Evolutionary conservation across 2,329 filamentous ascomycete genomes (phyloP).

Genomic region (Metarhizium album): DNA sequence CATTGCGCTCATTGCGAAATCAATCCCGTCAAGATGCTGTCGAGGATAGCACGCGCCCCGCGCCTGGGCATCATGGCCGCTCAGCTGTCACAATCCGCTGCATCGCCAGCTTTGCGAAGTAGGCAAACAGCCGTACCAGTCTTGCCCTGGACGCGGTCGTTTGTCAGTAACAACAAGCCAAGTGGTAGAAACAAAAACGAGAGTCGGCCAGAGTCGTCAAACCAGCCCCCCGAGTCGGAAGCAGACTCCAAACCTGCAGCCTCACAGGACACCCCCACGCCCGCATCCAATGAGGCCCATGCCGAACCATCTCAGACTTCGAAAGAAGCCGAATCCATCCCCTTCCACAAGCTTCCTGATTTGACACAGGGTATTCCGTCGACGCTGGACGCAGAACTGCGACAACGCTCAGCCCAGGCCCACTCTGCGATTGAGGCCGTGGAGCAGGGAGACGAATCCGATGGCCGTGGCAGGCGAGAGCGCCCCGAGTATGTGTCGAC

Average conservation of each 20-base stretch:
- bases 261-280: background rate
- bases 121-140: conserved; percentile 12
- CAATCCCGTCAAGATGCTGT: conserved; percentile 27
- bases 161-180: conserved; percentile 13
- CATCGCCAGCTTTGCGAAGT: conserved; percentile 15
- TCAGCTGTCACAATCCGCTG: conserved; percentile 16
- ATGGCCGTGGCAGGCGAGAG: conserved; percentile 28
- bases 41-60: conserved; percentile 22
- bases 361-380: conserved; percentile 92
- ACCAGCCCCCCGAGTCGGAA: background rate
- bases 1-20: background rate
- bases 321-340: conserved; percentile 31
- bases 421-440: conserved; percentile 23
- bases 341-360: conserved; percentile 68
- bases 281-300: background rate
- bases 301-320: conserved; percentile 10
- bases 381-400: conserved; percentile 69
- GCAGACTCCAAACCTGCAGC: conserved; percentile 6
- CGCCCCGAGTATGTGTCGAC: conserved; percentile 82
- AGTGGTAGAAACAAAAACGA: background rate
- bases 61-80: conserved; percentile 22
- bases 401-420: conserved; percentile 27
- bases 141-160: conserved; percentile 21
- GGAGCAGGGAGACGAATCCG: conserved; percentile 23
- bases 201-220: conserved; percentile 5